Evolutionary conservation across 371 early-diverging fungal species (phyloP), one percentile per base, ranked within the genome.

Genomic region (Haplosporangium sp.): DNA sequence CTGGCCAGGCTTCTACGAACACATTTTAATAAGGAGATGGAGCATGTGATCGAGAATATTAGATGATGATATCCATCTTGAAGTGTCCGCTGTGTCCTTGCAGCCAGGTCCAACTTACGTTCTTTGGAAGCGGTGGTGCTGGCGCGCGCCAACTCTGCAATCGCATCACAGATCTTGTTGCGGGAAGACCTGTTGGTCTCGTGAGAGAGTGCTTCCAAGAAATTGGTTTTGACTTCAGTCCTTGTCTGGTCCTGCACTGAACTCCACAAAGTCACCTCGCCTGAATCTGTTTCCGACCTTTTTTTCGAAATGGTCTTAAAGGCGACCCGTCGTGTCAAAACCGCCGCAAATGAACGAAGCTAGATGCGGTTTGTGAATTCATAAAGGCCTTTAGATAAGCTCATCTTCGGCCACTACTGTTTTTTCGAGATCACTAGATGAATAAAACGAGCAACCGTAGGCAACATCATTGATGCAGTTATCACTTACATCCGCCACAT

Each of bases 81-180:
- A 20, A 16, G 7, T 3, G 9, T 45, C 21, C 36, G 10, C 6
- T 12, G 7, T 47, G n/a, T 13, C 14, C 11, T 45, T 16, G 45
- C 45, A 45, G 45, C 16, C 45, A 45, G 45, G 5, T 16, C 13
- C 45, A 45, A 50, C 20, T 50, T 20, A 50, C 18, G 18, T 6
- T 50, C 6, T 13, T 11, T 7, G 50, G 62, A 70, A 89, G 63
- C 59, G 41, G 90, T 61, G 74, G 86, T 86, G 47, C 54, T 52
- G 69, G 46, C 69, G 86, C 90, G 90, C 55, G 91, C 90, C 18
- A 98, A 80, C 69, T 98, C 97, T 16, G 96, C 83, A 67, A 96
- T 91, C 29, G 95, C 91, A 83, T 98, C 98, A 69, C 94, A 91
- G 36, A 97, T 82, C 83, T 97, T 97, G 79, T 94, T 91, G 38